phyloP scores from a whole-genome alignment of 371 early-diverging fungal species.

The Mortierella sp. region DNA sequence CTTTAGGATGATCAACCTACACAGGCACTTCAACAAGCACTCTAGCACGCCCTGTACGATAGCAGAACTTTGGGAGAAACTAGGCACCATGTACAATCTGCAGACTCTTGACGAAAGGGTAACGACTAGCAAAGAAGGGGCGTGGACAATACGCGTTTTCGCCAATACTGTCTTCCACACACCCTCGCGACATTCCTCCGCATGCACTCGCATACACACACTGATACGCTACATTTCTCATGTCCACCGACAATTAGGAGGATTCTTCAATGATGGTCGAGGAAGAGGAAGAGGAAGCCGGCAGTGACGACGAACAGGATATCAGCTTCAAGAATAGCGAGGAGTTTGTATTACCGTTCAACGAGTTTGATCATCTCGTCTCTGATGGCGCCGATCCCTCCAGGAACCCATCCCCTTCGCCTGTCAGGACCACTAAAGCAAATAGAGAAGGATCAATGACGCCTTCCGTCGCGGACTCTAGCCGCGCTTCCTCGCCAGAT shows the following conservation, averaged over 20 bases:
- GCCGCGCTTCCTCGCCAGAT: slow-evolving; percentile 67
- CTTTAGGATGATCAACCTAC: slow-evolving; percentile 70
- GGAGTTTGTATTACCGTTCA: slow-evolving; percentile 66
- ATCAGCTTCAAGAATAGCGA: slow-evolving; percentile 52
- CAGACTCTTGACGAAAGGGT: slow-evolving; percentile 68
- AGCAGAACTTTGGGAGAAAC: slow-evolving; percentile 63
- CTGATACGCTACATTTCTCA: background rate
- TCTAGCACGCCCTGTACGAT: slow-evolving; percentile 59
- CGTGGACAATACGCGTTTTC: too few relatives aligned
- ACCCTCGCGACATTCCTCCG: too few relatives aligned
- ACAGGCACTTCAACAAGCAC: slow-evolving; percentile 64
- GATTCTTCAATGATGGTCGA: slow-evolving; percentile 36
- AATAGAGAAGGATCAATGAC: slow-evolving; percentile 65
- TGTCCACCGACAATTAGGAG: slow-evolving; percentile 12
- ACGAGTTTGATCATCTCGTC: slow-evolving; percentile 68
- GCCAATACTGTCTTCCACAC: too few relatives aligned
- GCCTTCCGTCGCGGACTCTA: slow-evolving; percentile 61
- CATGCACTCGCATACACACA: background rate
- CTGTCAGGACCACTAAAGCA: slow-evolving; percentile 58
- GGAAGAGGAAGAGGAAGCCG: slow-evolving; percentile 37
- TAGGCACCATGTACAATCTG: slow-evolving; percentile 65
- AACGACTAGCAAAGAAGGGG: too few relatives aligned
- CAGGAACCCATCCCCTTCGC: slow-evolving; percentile 57
- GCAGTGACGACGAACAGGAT: slow-evolving; percentile 55
- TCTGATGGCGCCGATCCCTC: slow-evolving; percentile 63